Base-by-base conservation (phyloP, 768 basidiomycete species). In the Lactarius hengduanensis region DNA sequence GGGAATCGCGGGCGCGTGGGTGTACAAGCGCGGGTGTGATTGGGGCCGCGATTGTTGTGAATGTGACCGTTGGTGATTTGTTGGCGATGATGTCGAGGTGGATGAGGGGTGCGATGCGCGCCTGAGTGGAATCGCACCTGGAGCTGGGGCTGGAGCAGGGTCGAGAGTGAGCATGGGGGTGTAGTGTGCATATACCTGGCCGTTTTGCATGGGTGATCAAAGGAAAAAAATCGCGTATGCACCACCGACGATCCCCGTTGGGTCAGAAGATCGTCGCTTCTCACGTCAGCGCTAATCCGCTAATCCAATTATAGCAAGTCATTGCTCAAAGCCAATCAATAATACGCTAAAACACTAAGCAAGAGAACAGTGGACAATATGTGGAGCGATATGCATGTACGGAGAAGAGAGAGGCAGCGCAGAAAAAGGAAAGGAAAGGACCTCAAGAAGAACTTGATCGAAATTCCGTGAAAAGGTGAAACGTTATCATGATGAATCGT, bases 401-500 rank as follows among this genome's bases (percentile, higher is more conserved):
- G 20, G 43, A 30, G 43, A 38, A 32, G 32, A 32, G 32, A 32
- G n/a, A 20, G 45, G 32, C 15, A 30, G 18, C 36, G 59, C 22
- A 22, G 32, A 26, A 61, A 30, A 10, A 26, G 22, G 40, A 43
- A 59, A 43, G 4, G 30, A 34, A 26, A 32, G 58, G 11, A 57
- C 10, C 8, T 40, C n/a, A 41, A 55, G 32, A 55, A 10, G 18
- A 38, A 38, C 34, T 36, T 36, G 36, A 36, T 36, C 36, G 36
- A 36, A 36, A 36, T 36, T 34, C 36, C 36, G 36, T 13, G 38
- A 40, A 40, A 47, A 43, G 45, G 30, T 62, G 22, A 41, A 50
- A 43, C 56, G 30, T 38, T 36, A 61, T 62, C 60, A 28, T 62
- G 3, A 58, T 43, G 40, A 57, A 59, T 58, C 66, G 50, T 63